Conservation (phyloP, 345 rosid genomes). For the Sisymbrium altissimum region DNA sequence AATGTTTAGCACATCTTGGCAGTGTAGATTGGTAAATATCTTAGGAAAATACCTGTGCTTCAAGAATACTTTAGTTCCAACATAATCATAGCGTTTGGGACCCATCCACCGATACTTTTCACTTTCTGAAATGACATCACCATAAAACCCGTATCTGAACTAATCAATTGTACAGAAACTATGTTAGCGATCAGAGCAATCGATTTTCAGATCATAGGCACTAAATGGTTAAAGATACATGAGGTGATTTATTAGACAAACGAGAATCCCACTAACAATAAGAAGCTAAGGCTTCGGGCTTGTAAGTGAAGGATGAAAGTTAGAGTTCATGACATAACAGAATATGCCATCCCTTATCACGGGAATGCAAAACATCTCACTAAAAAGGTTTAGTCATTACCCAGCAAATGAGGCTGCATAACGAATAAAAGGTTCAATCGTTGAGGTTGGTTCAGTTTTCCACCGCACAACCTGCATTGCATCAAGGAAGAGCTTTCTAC, state of each 20-base stretch:
- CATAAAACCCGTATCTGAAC: slow-evolving; percentile 90
- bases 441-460: slow-evolving; percentile 58
- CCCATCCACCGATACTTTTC: slow-evolving; percentile 99
- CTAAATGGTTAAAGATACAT: background rate
- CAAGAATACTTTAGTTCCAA: slow-evolving; percentile 91
- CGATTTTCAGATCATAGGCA: background rate
- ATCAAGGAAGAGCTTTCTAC: slow-evolving; percentile 75
- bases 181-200: slow-evolving; percentile 16
- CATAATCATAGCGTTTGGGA: slow-evolving; percentile 91
- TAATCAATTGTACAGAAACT: slow-evolving; percentile 32
- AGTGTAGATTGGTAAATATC: background rate
- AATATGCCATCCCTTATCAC: background rate
- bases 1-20: background rate
- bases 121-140: slow-evolving; percentile 92
- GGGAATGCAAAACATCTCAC: background rate
- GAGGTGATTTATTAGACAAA: background rate
- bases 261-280: background rate
- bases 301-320: background rate
- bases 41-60: slow-evolving; percentile 59
- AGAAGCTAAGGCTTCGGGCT: background rate
- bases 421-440: slow-evolving; percentile 73
- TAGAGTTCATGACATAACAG: background rate
- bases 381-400: slow-evolving; percentile 42
- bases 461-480: slow-evolving; percentile 95
- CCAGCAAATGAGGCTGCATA: slow-evolving; percentile 98